A percentile compares a stretch with the other conserved stretches of the same genome.
Evolutionary conservation across 2,329 filamentous ascomycete genomes (phyloP).

Genomic region (Leptographium lundbergii): DNA sequence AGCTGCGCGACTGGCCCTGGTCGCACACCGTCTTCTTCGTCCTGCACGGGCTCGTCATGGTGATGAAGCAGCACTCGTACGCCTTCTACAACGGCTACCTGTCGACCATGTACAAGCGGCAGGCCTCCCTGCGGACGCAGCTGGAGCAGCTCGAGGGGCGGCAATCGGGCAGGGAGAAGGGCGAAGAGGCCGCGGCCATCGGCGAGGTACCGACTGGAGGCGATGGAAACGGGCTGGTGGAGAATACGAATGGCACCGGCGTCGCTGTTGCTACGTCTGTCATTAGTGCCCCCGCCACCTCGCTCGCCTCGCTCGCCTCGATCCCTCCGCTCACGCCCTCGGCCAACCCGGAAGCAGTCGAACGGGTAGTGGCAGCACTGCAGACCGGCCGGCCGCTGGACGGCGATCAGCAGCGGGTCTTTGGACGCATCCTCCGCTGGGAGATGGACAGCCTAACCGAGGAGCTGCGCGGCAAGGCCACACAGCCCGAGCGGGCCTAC

Average conservation of each 20-base stretch:
- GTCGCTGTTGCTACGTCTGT: too few relatives aligned
- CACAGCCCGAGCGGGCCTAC: slow-evolving; percentile 38
- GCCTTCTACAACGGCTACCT: slow-evolving; percentile 68
- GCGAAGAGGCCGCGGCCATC: not conserved
- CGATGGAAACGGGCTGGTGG: too few relatives aligned
- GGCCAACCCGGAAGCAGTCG: slow-evolving; percentile 23
- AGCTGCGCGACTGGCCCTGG: slow-evolving; percentile 68
- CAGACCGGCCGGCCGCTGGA: slow-evolving; percentile 48
- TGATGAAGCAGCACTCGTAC: slow-evolving; percentile 79
- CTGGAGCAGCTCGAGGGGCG: slow-evolving; percentile 44
- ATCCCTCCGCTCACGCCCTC: not conserved
- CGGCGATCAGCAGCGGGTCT: slow-evolving; percentile 47
- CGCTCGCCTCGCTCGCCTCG: too few relatives aligned
- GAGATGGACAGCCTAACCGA: slow-evolving; percentile 53
- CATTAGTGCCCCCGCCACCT: too few relatives aligned
- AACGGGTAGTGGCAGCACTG: slow-evolving; percentile 48
- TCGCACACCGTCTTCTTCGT: slow-evolving; percentile 70
- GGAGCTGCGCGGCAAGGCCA: slow-evolving; percentile 52
- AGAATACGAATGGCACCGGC: too few relatives aligned
- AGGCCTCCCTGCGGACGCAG: slow-evolving; percentile 28
- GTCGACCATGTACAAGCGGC: slow-evolving; percentile 44
- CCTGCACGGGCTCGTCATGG: slow-evolving; percentile 58
- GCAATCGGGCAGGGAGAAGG: slow-evolving; percentile 13
- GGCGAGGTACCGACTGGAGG: not conserved
- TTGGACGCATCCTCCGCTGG: slow-evolving; percentile 51